Evolutionary conservation across 2,329 filamentous ascomycete genomes (phyloP), one percentile per base, ranked within the genome.

Genomic region (Colletotrichum sp.): DNA sequence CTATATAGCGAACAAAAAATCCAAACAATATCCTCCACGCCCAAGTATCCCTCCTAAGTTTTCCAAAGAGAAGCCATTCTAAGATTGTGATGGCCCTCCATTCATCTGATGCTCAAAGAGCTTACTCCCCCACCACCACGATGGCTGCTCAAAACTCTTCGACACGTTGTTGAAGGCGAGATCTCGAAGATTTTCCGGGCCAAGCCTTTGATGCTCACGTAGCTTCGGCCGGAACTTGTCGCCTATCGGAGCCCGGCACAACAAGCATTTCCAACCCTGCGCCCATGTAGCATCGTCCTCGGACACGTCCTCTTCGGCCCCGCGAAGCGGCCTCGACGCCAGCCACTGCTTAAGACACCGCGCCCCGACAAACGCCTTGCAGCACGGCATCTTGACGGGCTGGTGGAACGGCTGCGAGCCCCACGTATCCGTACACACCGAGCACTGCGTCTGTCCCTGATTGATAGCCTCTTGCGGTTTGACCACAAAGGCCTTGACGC

Each of bases 261-360:
- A 8, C n/a, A 48, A 16, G 14, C 73, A 75, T 7, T 18, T 34
- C 28, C 70, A 75, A 14, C 56, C 55, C 9, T 18, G 24, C 16
- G 69, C 73, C 73, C 69, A 75, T 7, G 34, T 62, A 3, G 9
- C n/a, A 8, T 38, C 24, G 9, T 26, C 30, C 48, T 69, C 66
- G 14, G 12, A n/a, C 0, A n/a, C 58, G 30, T 34, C 30, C 30
- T 56, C 32, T 10, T 30, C 18, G 8, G 56, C 30, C 43, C 63
- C 43, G 4, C 56, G 73, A 26, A 75, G 30, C 58, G 63, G 43
- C 13, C 28, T 68, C 13, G 14, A 12, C 10, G 63, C 63, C 63
- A 75, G 28, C 21, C 30, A 73, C 32, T 52, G n/a, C 64, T 75
- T 75, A 32, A 75, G 16, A 26, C 73, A 75, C 63, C 70, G 66